phyloP scores from a whole-genome alignment of 805 yeast species.

The Ogataea haglerorum region DNA sequence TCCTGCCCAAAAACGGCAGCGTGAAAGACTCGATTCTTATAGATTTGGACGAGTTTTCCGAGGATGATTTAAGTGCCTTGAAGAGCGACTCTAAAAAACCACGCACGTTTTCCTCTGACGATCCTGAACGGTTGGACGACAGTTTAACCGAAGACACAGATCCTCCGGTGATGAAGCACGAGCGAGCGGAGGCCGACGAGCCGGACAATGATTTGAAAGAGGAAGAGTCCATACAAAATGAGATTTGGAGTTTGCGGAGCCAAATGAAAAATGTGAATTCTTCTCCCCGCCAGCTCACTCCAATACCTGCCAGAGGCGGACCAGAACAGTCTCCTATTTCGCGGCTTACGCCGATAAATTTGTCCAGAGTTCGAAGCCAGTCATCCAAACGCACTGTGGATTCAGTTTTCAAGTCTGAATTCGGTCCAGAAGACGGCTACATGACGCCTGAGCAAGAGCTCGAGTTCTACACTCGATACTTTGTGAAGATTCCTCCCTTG shows the following conservation, averaged over 20 bases:
- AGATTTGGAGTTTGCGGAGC: background rate
- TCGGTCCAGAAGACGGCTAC: constrained; percentile 37
- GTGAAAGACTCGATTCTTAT: constrained; percentile 8
- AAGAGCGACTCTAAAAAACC: constrained; percentile 4
- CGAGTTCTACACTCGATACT: constrained; percentile 39
- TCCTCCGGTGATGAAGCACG: background rate
- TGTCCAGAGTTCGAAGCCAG: background rate
- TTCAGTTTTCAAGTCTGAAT: constrained; percentile 20
- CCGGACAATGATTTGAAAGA: constrained; percentile 17
- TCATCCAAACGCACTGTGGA: constrained; percentile 15
- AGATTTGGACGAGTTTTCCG: constrained; percentile 19
- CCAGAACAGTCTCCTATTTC: background rate
- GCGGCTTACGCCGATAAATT: constrained; percentile 3
- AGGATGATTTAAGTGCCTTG: constrained; percentile 12
- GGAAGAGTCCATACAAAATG: constrained; percentile 1
- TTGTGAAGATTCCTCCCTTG: constrained; percentile 23
- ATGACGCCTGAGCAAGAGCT: constrained; percentile 36
- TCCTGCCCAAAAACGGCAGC: background rate
- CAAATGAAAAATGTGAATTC: constrained; percentile 3
- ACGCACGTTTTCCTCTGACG: constrained; percentile 12
- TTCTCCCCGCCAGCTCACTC: constrained; percentile 2
- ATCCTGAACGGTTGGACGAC: constrained; percentile 7
- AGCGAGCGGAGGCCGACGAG: constrained; percentile 12
- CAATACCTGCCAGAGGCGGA: background rate
- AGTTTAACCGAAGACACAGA: constrained; percentile 15